Percentiles rank a stretch among this genome's conserved stretches.
These are phyloP conservation scores for Populus hybrid DNA, from an alignment of 441 rosid genomes.

Conservation along the genomic window DNA sequence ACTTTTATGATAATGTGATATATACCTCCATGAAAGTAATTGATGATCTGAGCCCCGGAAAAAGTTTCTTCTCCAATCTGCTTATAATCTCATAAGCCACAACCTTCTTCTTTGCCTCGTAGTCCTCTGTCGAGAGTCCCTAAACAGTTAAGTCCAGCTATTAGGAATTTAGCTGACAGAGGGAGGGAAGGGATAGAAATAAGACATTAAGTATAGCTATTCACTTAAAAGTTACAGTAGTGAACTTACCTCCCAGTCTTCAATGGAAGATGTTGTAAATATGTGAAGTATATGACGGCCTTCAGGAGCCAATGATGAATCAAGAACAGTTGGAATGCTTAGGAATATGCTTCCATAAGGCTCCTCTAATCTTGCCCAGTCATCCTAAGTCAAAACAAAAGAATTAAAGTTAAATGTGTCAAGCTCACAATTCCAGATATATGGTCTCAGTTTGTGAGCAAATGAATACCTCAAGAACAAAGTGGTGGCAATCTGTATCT, in stretches of 20 bases:
- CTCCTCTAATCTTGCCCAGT: slow-evolving; percentile 70
- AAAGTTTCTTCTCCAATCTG: slow-evolving; percentile 82
- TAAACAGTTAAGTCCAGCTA: slow-evolving; percentile 27
- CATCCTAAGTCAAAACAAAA: slow-evolving; percentile 41
- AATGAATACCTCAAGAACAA: slow-evolving; percentile 76
- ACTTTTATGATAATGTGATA: slow-evolving; percentile 1
- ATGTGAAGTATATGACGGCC: slow-evolving; percentile 87
- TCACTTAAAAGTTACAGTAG: slow-evolving; percentile 1
- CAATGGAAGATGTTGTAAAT: slow-evolving; percentile 83
- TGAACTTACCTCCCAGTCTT: slow-evolving; percentile 78
- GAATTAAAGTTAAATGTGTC: slow-evolving; percentile 8
- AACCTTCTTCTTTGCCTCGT: slow-evolving; percentile 71
- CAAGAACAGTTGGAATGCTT: slow-evolving; percentile 96
- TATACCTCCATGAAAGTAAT: slow-evolving; percentile 81
- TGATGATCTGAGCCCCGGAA: slow-evolving; percentile 79
- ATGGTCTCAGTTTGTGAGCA: neutral
- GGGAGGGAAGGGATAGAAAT: neutral
- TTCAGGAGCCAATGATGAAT: slow-evolving; percentile 79
- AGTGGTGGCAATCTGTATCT: slow-evolving; percentile 94
- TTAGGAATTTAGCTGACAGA: neutral
- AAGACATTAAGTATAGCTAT: neutral
- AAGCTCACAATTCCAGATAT: slow-evolving; percentile 4
- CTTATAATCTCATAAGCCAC: slow-evolving; percentile 62
- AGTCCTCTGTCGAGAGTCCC: slow-evolving; percentile 76
- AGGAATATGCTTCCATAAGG: slow-evolving; percentile 93